Conservation (phyloP, 331 rosid genomes). For the Acacia pycnantha region DNA sequence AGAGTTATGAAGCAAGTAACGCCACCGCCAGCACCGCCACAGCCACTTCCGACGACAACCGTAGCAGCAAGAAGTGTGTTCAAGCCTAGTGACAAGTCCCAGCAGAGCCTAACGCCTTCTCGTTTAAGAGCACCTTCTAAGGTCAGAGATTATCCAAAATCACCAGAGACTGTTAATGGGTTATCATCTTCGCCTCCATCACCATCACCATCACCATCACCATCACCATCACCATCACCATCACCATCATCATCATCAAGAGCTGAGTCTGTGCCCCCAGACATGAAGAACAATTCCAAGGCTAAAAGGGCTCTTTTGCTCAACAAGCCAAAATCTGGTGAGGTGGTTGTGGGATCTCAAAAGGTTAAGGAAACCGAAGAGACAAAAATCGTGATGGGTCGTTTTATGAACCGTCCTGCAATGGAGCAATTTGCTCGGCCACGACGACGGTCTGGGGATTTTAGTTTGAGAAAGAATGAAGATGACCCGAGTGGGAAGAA, state of each 20-base stretch:
- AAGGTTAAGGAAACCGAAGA: constrained; percentile 47
- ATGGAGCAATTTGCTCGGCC: constrained; percentile 49
- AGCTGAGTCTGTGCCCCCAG: constrained; percentile 55
- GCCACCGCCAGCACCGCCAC: constrained; percentile 14
- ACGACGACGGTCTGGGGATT: constrained; percentile 31
- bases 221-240: neutral
- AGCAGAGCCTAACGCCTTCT: constrained; percentile 36
- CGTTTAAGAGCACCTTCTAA: constrained; percentile 58
- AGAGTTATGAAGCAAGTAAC: constrained; percentile 45
- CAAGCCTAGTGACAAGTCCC: constrained; percentile 39
- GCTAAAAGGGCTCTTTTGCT: constrained; percentile 39
- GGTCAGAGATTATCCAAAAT: constrained; percentile 49
- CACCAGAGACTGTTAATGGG: constrained; percentile 36
- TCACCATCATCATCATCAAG: constrained; percentile 30
- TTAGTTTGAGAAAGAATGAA: constrained; percentile 32
- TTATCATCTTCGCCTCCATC: neutral
- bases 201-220: neutral
- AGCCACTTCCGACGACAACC: neutral
- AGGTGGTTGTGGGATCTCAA: constrained; percentile 47
- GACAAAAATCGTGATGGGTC: constrained; percentile 41
- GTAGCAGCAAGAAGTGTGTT: constrained; percentile 24
- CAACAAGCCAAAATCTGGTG: constrained; percentile 49
- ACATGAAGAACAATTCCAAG: constrained; percentile 47
- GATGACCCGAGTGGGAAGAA: constrained; percentile 49
- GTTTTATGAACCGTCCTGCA: constrained; percentile 32